These are phyloP conservation scores for Wallacemonas sp. DNA, from an alignment of 208 protist genomes.

Conservation along the genomic window DNA sequence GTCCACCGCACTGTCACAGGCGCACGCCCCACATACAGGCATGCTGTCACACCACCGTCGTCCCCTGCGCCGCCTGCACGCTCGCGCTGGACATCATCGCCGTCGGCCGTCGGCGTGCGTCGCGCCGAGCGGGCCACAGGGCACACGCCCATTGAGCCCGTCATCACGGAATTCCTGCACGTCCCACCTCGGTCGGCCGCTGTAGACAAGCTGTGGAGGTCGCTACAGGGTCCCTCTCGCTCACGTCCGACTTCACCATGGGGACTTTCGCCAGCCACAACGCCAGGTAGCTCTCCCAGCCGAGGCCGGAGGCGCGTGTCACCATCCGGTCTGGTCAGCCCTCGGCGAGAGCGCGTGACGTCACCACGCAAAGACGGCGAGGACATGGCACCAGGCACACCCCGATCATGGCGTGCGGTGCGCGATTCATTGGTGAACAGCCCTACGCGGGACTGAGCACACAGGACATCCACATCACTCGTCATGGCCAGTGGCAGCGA, in stretches of 20 bases:
- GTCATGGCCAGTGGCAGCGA: too few species aligned
- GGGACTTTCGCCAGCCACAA: not conserved
- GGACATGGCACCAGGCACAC: not conserved
- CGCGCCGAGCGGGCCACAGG: too few species aligned
- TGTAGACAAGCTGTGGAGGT: conserved; percentile 3
- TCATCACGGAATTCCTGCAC: not conserved
- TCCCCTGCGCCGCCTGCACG: not conserved
- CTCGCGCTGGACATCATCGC: not conserved
- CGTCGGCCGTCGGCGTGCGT: not conserved
- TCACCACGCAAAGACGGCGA: not conserved
- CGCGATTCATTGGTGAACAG: not conserved
- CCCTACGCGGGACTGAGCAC: not conserved
- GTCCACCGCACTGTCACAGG: too few species aligned
- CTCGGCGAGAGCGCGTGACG: not conserved
- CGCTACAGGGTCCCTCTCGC: not conserved
- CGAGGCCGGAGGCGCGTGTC: not conserved
- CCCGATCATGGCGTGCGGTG: not conserved
- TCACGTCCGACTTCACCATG: conserved; percentile 10
- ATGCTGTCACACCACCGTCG: not conserved
- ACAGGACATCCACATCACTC: too few species aligned
- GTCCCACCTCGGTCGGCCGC: not conserved
- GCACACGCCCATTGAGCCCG: not conserved
- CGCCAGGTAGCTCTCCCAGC: not conserved
- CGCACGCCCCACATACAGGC: not conserved
- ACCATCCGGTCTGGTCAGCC: conserved; percentile 2